Conservation (phyloP, 768 basidiomycete genomes). For the Mycena kentingensis region DNA sequence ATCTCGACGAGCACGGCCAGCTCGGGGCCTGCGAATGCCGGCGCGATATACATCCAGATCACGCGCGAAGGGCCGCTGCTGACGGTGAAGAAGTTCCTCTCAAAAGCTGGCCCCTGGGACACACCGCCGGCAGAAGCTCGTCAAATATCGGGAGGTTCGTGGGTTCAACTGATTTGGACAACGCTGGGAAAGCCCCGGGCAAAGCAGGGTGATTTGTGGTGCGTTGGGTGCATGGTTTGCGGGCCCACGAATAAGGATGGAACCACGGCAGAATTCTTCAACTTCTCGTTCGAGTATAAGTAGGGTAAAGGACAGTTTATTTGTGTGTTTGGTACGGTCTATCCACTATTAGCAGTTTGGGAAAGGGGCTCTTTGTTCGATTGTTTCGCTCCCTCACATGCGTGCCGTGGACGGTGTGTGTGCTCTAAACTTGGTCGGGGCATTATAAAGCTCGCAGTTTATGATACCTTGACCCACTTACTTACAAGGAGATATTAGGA, state of each 20-base stretch:
- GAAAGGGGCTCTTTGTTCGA: too few relatives aligned
- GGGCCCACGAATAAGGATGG: slow-evolving; percentile 16
- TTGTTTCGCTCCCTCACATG: too few relatives aligned
- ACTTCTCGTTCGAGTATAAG: slow-evolving; percentile 9
- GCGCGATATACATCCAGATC: slow-evolving; percentile 7
- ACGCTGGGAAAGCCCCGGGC: not conserved
- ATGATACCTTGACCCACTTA: too few relatives aligned
- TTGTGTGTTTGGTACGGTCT: too few relatives aligned
- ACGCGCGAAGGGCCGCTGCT: slow-evolving; percentile 3
- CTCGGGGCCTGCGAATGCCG: not conserved
- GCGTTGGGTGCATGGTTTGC: slow-evolving; percentile 16
- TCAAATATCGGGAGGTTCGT: slow-evolving; percentile 8
- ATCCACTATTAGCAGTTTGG: too few relatives aligned
- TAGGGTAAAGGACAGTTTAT: too few relatives aligned
- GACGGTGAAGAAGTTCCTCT: not conserved
- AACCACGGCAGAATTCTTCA: slow-evolving; percentile 9
- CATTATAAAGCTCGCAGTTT: too few relatives aligned
- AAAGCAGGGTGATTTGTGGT: not conserved
- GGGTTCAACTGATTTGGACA: slow-evolving; percentile 7
- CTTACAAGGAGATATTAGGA: too few relatives aligned
- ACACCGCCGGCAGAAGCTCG: not conserved
- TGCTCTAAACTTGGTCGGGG: too few relatives aligned
- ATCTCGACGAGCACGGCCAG: not conserved
- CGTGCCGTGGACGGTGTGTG: too few relatives aligned
- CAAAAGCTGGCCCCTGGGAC: not conserved